Conservation (phyloP, 805 yeast genomes). For the Wickerhamomyces hampshirensis region DNA sequence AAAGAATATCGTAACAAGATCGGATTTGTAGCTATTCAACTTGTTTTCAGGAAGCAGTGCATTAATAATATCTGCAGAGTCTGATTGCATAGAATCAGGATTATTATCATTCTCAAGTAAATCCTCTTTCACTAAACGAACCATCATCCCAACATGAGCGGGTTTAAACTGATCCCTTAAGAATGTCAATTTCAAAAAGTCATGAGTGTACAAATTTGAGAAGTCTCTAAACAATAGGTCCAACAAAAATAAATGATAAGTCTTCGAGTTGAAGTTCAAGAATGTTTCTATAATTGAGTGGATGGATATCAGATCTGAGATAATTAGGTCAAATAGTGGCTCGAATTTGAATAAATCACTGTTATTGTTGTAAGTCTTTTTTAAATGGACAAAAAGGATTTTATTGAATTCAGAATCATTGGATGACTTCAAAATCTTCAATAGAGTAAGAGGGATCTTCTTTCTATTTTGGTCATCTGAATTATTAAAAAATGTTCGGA, state of each 20-base stretch:
- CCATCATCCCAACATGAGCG: conserved; percentile 13
- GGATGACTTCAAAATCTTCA: conserved; percentile 20
- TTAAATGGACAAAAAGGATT: conserved; percentile 22
- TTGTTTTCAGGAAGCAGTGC: conserved; percentile 17
- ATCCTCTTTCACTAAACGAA: conserved; percentile 14
- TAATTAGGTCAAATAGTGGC: conserved; percentile 32
- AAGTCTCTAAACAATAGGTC: conserved; percentile 22
- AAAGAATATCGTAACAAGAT: conserved; percentile 14
- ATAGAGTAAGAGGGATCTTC: conserved; percentile 11
- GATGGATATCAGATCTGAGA: conserved; percentile 33
- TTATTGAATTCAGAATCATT: conserved; percentile 24
- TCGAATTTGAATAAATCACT: conserved; percentile 33
- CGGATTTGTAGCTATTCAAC: conserved; percentile 9
- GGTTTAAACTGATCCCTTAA: conserved; percentile 19
- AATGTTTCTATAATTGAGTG: conserved; percentile 30
- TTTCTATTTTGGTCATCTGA: conserved; percentile 5
- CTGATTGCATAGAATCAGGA: conserved; percentile 19
- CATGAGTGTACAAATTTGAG: conserved; percentile 9
- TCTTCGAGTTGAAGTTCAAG: conserved; percentile 18
- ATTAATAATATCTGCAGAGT: conserved; percentile 22
- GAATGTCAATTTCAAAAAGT: conserved; percentile 18
- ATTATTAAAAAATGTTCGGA: conserved; percentile 17
- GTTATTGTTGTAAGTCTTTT: conserved; percentile 21
- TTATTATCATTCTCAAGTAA: conserved; percentile 12
- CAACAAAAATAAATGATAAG: conserved; percentile 14